Evolutionary conservation across 1,284 basidiomycete species (phyloP).

Genomic region (Termitomyces sp.): DNA sequence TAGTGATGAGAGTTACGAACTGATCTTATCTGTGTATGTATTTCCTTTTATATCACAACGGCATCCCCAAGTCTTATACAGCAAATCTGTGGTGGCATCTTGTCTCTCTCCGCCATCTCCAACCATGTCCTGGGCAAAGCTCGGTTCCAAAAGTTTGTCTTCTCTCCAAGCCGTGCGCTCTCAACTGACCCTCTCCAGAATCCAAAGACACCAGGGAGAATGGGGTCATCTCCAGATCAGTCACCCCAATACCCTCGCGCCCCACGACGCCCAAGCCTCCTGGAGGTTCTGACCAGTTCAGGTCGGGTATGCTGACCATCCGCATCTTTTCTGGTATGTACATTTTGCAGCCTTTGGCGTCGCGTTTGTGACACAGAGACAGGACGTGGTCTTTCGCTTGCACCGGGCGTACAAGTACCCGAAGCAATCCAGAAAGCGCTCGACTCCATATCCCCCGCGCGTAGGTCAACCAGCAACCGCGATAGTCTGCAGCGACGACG

Average conservation of each 20-base stretch:
- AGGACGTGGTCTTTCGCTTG: slow-evolving; percentile 71
- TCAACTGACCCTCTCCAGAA: slow-evolving; percentile 35
- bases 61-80: slow-evolving; percentile 12
- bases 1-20: too few relatives aligned
- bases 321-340: slow-evolving; percentile 77
- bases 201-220: slow-evolving; percentile 64
- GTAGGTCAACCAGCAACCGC: slow-evolving; percentile 63
- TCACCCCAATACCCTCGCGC: slow-evolving; percentile 68
- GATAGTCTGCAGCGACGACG: slow-evolving; percentile 88
- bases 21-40: slow-evolving; percentile 1
- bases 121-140: slow-evolving; percentile 26
- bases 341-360: background rate
- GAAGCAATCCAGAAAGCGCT: slow-evolving; percentile 84
- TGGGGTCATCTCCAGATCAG: slow-evolving; percentile 63
- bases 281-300: slow-evolving; percentile 55
- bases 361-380: background rate
- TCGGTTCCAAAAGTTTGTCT: slow-evolving; percentile 34
- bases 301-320: slow-evolving; percentile 81
- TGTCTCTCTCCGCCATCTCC: slow-evolving; percentile 22
- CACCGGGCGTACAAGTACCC: slow-evolving; percentile 73
- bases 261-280: slow-evolving; percentile 66
- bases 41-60: slow-evolving; percentile 12
- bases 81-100: slow-evolving; percentile 19
- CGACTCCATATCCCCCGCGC: slow-evolving; percentile 45
- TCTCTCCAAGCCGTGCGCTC: background rate